A percentile compares a stretch with the other conserved stretches of the same genome.
Evolutionary conservation across 2,329 filamentous ascomycete genomes (phyloP).

Genomic region (Trichoderma semiorbis): DNA sequence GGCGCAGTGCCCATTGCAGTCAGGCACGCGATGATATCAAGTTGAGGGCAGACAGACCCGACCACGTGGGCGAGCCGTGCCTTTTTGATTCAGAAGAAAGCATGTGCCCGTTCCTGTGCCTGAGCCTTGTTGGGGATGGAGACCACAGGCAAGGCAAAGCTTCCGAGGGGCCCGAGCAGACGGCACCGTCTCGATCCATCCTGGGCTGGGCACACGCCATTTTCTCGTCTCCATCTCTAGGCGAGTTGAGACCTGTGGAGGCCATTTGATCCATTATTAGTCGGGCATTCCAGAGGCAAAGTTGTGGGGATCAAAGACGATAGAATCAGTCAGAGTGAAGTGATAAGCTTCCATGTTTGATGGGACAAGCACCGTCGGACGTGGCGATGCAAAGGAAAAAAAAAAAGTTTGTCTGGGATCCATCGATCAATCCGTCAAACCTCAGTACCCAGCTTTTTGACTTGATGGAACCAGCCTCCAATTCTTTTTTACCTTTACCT

Average conservation of each 20-base stretch:
- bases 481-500: background rate
- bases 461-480: background rate
- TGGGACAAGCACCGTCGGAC: background rate
- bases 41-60: background rate
- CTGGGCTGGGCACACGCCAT: background rate
- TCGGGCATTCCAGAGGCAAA: conserved; percentile 15
- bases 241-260: conserved; percentile 8
- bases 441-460: background rate
- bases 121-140: background rate
- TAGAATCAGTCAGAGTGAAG: background rate
- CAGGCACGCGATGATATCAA: background rate
- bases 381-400: background rate
- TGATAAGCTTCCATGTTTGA: background rate
- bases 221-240: background rate
- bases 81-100: background rate
- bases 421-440: background rate
- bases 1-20: background rate
- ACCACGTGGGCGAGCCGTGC: conserved; percentile 11
- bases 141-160: background rate
- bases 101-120: too few species aligned
- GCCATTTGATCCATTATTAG: background rate
- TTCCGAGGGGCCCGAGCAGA: conserved; percentile 16
- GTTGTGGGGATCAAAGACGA: conserved; percentile 4
- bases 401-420: background rate
- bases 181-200: conserved; percentile 14